phyloP scores from a whole-genome alignment of 1,139 yeast species.

The Lodderomyces beijingensis region DNA sequence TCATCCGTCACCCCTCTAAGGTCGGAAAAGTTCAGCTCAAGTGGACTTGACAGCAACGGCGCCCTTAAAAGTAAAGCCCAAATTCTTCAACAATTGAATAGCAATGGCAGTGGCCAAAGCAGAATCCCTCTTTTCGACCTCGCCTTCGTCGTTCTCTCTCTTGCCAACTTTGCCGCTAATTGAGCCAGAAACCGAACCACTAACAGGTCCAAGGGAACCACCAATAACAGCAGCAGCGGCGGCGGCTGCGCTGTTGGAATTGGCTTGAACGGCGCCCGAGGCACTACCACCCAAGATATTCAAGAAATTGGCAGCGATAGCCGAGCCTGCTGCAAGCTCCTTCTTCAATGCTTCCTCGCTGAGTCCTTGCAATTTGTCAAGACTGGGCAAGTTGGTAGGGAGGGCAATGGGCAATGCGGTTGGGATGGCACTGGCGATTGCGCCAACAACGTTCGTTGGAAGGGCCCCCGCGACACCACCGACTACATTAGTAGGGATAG shows the following conservation, averaged over 20 bases:
- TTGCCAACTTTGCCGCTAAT: background rate
- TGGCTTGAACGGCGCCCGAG: background rate
- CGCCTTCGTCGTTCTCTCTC: no score
- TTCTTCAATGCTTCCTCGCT: background rate
- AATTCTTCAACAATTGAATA: background rate
- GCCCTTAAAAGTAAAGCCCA: background rate
- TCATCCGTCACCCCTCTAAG: no score
- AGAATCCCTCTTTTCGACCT: no score
- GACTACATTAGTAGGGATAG: background rate
- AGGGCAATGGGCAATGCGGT: background rate
- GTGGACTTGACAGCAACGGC: background rate
- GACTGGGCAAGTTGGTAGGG: background rate
- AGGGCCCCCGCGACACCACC: background rate
- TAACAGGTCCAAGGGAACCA: background rate
- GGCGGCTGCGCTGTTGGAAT: background rate
- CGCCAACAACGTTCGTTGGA: background rate
- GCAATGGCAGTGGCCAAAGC: background rate
- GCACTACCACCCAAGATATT: background rate
- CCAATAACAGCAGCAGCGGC: background rate
- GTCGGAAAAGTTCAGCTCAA: no score
- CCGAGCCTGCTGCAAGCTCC: background rate
- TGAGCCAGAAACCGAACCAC: background rate
- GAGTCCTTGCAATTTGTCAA: background rate
- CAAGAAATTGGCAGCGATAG: background rate
- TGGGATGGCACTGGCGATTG: conserved; percentile 1